These are phyloP conservation scores for Quillaja saponaria DNA, from an alignment of 306 rosid genomes.

Conservation along the genomic window DNA sequence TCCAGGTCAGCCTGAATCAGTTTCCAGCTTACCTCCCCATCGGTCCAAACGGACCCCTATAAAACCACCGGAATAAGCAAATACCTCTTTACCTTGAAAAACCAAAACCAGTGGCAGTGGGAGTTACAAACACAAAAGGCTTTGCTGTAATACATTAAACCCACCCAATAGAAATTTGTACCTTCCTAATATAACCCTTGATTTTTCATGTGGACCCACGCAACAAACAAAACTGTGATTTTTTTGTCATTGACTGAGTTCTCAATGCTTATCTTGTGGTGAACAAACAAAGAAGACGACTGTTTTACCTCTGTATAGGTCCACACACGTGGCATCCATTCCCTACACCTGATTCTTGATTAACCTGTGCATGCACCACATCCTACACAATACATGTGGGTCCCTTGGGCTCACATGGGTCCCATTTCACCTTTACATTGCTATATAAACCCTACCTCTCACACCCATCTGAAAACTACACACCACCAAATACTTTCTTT, in stretches of 20 bases:
- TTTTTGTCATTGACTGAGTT: conserved; percentile 9
- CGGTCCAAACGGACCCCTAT: no score
- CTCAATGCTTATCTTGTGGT: conserved; percentile 35
- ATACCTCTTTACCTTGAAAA: no score
- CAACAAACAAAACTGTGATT: background rate
- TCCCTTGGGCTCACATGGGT: background rate
- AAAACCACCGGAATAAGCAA: no score
- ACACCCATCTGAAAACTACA: background rate
- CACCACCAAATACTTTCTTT: background rate
- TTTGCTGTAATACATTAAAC: background rate
- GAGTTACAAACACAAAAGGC: background rate
- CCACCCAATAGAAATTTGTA: conserved; percentile 8
- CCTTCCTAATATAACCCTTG: background rate
- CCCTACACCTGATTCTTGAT: conserved; percentile 23
- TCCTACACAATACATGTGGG: conserved; percentile 12
- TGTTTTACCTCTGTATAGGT: conserved; percentile 21
- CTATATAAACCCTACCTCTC: conserved; percentile 41
- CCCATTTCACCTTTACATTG: background rate
- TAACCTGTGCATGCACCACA: conserved; percentile 50
- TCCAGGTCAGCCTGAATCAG: no score
- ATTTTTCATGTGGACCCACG: conserved; percentile 17
- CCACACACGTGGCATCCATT: conserved; percentile 46
- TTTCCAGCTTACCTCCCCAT: no score
- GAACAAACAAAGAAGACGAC: conserved; percentile 19
- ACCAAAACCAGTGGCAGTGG: conserved; percentile 1